Evolutionary conservation across 2,329 filamentous ascomycete species (phyloP), one percentile per base, ranked within the genome.

Genomic region (Fusarium temperatum): DNA sequence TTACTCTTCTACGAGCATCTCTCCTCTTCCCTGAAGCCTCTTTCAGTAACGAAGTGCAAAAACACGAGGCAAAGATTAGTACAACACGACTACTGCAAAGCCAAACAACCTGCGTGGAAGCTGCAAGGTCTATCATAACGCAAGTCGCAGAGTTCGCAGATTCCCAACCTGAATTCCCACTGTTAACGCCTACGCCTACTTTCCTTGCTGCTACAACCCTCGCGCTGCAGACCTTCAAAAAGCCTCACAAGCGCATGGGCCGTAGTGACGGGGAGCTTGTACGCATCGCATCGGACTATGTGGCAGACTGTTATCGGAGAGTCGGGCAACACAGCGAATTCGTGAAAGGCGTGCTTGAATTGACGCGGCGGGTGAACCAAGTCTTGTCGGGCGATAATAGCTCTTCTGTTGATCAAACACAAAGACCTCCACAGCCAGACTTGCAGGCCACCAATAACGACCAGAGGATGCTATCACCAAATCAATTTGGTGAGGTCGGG

Each of bases 241-340:
- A 76, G 18, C 74, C 74, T 3, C 74, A 76, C 22, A 76, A 76
- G 38, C 62, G 74, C 2, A 76, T 76, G 74, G 74, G 74, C 2
- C 74, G 74, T 5, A 76, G 74, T 9, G 74, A 76, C 17, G 70
- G 72, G 11, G 74, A 76, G 8, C 72, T 76, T 20, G 69, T 76
- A 1, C 61, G 66, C 10, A 76, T 44, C 12, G 74, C 63, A 0
- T 66, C 69, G 1, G 74, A 76, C 4, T 75, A 70, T 8, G 62
- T 62, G 6, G 69, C 70, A 10, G 74, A 76, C 3, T 73, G 61
- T 15, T 76, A 74, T 50, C 65, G 45, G 8, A 57, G 47, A 1
- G 59, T 66, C 18, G 74, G 74, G 0, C 74, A 76, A 15, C 66
- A 66, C 10, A 66, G 56, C 10, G 66, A 75, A 13, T 75, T 76